Base-by-base conservation (phyloP, 352 stramenopile species). In the Thalassiosira allenii region DNA sequence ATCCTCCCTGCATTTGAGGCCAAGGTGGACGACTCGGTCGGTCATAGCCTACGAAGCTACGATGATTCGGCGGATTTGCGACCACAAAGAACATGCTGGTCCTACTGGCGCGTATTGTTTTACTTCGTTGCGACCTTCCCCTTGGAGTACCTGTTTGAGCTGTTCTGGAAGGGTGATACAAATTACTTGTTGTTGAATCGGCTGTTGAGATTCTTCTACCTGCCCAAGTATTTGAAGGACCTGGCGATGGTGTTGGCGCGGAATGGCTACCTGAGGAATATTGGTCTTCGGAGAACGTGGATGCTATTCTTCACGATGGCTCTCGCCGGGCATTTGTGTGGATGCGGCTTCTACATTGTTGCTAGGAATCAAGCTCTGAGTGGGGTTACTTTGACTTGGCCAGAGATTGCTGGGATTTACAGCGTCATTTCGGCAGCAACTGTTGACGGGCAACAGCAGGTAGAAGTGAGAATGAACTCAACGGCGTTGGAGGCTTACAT, bases 271-370 rank as follows among this genome's bases (percentile, higher is more conserved):
- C 37, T 81, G 2, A 81, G 78, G n/a, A 84, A 80, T 51, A 76
- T 82, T 71, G 83, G 79, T 22, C 23, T 86, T 44, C 78, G 74
- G 41, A 53, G 83, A 51, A 83, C 83, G 11, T 85, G 79, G 74
- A 52, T 73, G 30, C 40, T 87, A 23, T 88, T 87, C 40, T 79
- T 83, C 54, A 57, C 79, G 0, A 88, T 89, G 79, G 81, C 77
- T 12, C 54, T 91, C 9, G 84, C 77, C 25, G 84, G 73, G 0
- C 84, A 91, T 82, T 84, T 80, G 49, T 87, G 78, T 37, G 81
- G 66, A 11, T 86, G 81, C 51, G 56, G 65, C 2, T 91, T 91
- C 65, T 91, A 70, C 62, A 62, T 85, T 27, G 67, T 87, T 49
- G 57, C 43, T 25, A 61, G 67, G 27, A 22, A 62, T 41, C 59